Evolutionary conservation across 192 early-diverging fungal species (phyloP).

Genomic region (Umbelopsis isabellina): DNA sequence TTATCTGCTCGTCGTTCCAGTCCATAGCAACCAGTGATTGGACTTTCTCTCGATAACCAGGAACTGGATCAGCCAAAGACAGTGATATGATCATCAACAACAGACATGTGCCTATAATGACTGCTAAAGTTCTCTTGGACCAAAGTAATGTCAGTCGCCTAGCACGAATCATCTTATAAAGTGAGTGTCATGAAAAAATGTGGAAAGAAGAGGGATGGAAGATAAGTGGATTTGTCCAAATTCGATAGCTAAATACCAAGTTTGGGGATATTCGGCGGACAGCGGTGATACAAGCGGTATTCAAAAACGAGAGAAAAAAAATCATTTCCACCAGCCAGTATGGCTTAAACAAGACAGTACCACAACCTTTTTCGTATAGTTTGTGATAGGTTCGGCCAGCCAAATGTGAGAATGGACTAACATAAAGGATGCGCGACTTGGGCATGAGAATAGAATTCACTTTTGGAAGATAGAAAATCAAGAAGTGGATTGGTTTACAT

Average conservation of each 20-base stretch:
- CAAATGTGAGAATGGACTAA: too few species aligned
- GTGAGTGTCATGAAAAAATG: neutral
- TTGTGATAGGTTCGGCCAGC: too few species aligned
- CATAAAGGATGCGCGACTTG: too few species aligned
- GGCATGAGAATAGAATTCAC: too few species aligned
- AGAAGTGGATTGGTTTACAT: too few species aligned
- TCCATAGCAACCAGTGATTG: conserved; percentile 15
- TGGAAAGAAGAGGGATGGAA: neutral
- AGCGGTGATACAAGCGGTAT: neutral
- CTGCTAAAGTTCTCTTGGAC: neutral
- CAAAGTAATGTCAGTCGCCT: neutral
- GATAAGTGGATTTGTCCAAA: neutral
- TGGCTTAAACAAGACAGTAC: too few species aligned
- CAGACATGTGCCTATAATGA: conserved; percentile 4
- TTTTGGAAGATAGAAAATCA: too few species aligned
- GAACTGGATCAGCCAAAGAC: neutral
- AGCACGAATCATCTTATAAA: neutral
- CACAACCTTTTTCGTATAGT: too few species aligned
- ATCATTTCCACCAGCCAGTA: too few species aligned
- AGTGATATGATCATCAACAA: neutral
- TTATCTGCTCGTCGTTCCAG: neutral
- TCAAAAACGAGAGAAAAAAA: neutral
- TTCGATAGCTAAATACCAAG: neutral
- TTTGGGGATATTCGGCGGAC: conserved; percentile 12
- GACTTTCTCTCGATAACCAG: conserved; percentile 15